Evolutionary conservation across 148 eudicot genomes (phyloP).

Genomic region (Amaranthus hypochondriacus): DNA sequence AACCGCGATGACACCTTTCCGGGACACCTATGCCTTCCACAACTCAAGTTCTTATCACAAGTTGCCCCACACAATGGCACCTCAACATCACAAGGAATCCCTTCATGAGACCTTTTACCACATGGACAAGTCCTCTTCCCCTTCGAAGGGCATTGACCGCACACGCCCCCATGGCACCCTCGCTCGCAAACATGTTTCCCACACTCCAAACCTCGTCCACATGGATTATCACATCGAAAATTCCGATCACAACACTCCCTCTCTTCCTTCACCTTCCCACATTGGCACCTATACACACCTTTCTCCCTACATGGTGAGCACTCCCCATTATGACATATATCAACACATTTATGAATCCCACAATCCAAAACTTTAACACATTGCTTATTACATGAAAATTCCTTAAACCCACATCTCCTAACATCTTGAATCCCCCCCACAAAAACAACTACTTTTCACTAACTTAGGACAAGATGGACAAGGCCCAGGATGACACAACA

Average conservation of each 20-base stretch:
- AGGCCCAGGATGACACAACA: conserved; percentile 90
- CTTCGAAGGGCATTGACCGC: conserved; percentile 81
- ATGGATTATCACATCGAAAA: conserved; percentile 59
- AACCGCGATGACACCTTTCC: conserved; percentile 86
- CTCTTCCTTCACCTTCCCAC: conserved; percentile 67
- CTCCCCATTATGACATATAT: conserved; percentile 75
- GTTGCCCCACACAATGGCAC: conserved; percentile 80
- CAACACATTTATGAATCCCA: conserved; percentile 59
- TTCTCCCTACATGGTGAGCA: conserved; percentile 72
- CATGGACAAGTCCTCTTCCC: conserved; percentile 88
- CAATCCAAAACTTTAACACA: conserved; percentile 60
- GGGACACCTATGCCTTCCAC: conserved; percentile 87
- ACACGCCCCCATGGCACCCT: conserved; percentile 81
- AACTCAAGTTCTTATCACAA: conserved; percentile 72
- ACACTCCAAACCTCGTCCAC: conserved; percentile 56
- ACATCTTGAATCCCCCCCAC: conserved; percentile 73
- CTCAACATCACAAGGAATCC: conserved; percentile 84
- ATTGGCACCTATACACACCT: conserved; percentile 61
- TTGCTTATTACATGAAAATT: conserved; percentile 63
- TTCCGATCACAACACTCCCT: conserved; percentile 71
- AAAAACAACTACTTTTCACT: conserved; percentile 65
- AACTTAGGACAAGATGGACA: conserved; percentile 94
- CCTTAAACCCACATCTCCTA: conserved; percentile 82
- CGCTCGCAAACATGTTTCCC: conserved; percentile 79
- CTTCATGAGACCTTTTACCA: conserved; percentile 77